A percentile compares a stretch with the other conserved stretches of the same genome.
These are phyloP conservation scores for Botrytis porri DNA, from an alignment of 2,329 filamentous ascomycete species.

Conservation along the genomic window DNA sequence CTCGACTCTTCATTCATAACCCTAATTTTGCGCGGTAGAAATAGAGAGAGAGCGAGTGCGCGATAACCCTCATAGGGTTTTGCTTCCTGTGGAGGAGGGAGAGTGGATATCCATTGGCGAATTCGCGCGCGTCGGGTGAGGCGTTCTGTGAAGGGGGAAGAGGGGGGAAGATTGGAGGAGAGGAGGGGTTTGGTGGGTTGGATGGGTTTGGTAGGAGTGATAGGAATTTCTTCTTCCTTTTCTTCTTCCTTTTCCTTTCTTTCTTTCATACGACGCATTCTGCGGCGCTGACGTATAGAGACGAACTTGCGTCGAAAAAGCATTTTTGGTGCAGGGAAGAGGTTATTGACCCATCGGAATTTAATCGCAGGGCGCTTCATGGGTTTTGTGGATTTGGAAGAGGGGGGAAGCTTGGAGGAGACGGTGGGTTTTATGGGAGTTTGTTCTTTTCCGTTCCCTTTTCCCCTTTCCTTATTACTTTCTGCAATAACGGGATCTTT, in stretches of 20 bases:
- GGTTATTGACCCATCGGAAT: too few species aligned
- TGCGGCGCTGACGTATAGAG: too few species aligned
- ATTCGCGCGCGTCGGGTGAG: too few species aligned
- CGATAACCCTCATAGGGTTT: fast-evolving
- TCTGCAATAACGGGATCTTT: background rate
- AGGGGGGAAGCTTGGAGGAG: fast-evolving
- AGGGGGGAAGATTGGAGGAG: background rate
- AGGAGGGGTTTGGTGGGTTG: background rate
- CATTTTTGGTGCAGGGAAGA: too few species aligned
- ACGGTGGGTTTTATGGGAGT: background rate
- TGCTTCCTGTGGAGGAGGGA: background rate
- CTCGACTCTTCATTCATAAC: too few species aligned
- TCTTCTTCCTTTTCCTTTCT: background rate
- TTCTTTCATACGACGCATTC: too few species aligned
- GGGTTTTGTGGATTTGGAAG: background rate
- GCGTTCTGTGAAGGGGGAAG: background rate
- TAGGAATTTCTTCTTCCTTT: too few species aligned
- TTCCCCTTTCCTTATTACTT: background rate
- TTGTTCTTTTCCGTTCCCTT: background rate
- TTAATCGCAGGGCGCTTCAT: too few species aligned
- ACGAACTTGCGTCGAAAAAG: too few species aligned
- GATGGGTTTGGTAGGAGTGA: background rate
- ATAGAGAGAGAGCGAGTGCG: fast-evolving
- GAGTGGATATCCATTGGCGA: fast-evolving
- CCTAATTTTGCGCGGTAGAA: too few species aligned